Evolutionary conservation across 2,329 filamentous ascomycete genomes (phyloP).

Genomic region (Plectosphaerella plurivora): DNA sequence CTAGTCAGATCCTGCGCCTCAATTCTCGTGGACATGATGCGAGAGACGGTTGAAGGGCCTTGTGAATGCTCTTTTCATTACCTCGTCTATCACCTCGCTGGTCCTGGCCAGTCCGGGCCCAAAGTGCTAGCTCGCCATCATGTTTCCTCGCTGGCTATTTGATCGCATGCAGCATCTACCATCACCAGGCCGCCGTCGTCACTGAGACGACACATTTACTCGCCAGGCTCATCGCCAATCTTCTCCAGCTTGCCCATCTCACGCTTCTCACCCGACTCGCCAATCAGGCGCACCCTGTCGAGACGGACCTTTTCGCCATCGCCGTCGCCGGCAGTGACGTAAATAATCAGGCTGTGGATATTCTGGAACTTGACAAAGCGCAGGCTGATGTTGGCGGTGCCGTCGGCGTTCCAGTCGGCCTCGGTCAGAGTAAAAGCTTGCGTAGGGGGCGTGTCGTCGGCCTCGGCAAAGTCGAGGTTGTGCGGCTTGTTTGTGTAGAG

Average conservation of each 20-base stretch:
- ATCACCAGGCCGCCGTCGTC: neutral
- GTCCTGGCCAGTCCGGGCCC: neutral
- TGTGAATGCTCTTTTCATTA: neutral
- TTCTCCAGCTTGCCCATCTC: slow-evolving; percentile 95
- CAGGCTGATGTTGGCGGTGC: slow-evolving; percentile 67
- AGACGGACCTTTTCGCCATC: slow-evolving; percentile 82
- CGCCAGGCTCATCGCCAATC: slow-evolving; percentile 70
- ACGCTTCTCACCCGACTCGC: slow-evolving; percentile 86
- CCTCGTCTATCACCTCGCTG: neutral
- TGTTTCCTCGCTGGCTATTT: neutral
- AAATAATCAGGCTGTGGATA: slow-evolving; percentile 79
- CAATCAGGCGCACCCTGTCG: slow-evolving; percentile 74
- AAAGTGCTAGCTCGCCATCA: too few species aligned
- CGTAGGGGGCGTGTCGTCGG: slow-evolving; percentile 76
- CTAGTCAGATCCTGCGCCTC: too few species aligned
- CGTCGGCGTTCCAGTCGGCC: slow-evolving; percentile 77
- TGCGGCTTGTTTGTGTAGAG: slow-evolving; percentile 86
- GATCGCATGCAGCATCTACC: too few species aligned
- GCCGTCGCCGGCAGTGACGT: slow-evolving; percentile 81
- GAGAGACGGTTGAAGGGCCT: neutral
- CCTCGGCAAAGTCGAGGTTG: slow-evolving; percentile 92
- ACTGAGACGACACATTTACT: slow-evolving; percentile 31
- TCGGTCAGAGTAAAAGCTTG: slow-evolving; percentile 72
- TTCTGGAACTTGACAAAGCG: slow-evolving; percentile 98
- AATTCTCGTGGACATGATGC: slow-evolving; percentile 1